These are phyloP conservation scores for Beauveria scarabaeidicola DNA, from an alignment of 2,329 filamentous ascomycete genomes.

Conservation along the genomic window DNA sequence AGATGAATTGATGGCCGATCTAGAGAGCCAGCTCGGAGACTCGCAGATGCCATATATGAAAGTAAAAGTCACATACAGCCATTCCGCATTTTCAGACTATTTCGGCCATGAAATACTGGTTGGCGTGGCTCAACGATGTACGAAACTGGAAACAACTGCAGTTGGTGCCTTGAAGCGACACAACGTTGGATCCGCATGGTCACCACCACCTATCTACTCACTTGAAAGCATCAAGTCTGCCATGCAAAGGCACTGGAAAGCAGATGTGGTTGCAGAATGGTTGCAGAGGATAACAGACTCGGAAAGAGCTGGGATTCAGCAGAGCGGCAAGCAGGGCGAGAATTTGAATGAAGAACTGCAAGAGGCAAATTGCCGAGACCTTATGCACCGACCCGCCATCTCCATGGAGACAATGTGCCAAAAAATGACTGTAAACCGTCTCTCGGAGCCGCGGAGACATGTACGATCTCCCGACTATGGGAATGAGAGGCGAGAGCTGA, in stretches of 20 bases:
- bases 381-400: background rate
- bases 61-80: slow-evolving; percentile 44
- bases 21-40: slow-evolving; percentile 48
- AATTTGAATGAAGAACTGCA: background rate
- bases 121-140: slow-evolving; percentile 34
- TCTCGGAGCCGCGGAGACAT: background rate
- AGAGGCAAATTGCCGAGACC: background rate
- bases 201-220: slow-evolving; percentile 29
- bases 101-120: slow-evolving; percentile 16
- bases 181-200: slow-evolving; percentile 43
- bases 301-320: background rate
- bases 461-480: background rate
- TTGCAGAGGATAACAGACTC: slow-evolving; percentile 26
- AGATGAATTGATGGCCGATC: slow-evolving; percentile 49
- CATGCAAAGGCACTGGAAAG: slow-evolving; percentile 41
- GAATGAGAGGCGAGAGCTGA: background rate
- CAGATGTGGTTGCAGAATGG: slow-evolving; percentile 32
- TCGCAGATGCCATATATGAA: slow-evolving; percentile 40
- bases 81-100: slow-evolving; percentile 44
- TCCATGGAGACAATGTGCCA: background rate
- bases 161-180: slow-evolving; percentile 42
- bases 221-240: slow-evolving; percentile 34
- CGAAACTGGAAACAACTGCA: slow-evolving; percentile 43
- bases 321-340: background rate
- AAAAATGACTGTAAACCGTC: background rate